Conservation (phyloP, 768 basidiomycete genomes). For the Vararia minispora region DNA sequence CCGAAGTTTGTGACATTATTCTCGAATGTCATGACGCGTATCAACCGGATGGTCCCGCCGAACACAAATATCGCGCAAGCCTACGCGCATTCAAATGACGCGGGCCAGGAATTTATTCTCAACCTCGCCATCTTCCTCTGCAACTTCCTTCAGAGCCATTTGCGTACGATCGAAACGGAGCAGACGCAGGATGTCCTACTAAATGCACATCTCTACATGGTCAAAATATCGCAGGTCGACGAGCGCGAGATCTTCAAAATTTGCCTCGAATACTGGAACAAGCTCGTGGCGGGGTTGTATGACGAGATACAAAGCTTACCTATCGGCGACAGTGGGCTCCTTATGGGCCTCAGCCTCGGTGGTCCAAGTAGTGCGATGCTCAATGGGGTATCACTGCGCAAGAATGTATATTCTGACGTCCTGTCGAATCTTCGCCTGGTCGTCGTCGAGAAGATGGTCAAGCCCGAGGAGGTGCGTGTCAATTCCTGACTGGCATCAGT, state of each 20-base stretch:
- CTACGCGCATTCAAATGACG: slow-evolving; percentile 79
- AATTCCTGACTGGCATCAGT: too few relatives aligned
- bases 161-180: slow-evolving; percentile 89
- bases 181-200: slow-evolving; percentile 84
- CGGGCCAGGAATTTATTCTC: slow-evolving; percentile 93
- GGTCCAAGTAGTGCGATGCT: slow-evolving; percentile 56
- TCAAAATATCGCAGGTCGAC: slow-evolving; percentile 96
- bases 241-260: slow-evolving; percentile 99
- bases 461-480: slow-evolving; percentile 84
- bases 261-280: slow-evolving; percentile 94
- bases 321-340: slow-evolving; percentile 71
- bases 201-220: slow-evolving; percentile 96
- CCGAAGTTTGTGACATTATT: slow-evolving; percentile 96
- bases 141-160: slow-evolving; percentile 90
- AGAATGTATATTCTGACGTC: slow-evolving; percentile 94
- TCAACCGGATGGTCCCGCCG: slow-evolving; percentile 95
- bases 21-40: slow-evolving; percentile 95
- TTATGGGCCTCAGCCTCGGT: slow-evolving; percentile 85
- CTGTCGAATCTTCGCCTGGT: slow-evolving; percentile 89
- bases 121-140: slow-evolving; percentile 96
- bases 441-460: slow-evolving; percentile 98
- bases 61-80: slow-evolving; percentile 91
- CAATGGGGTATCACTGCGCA: slow-evolving; percentile 70
- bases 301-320: slow-evolving; percentile 93
- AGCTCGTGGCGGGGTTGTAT: slow-evolving; percentile 92